Conservation (phyloP, 139 green algal species). For the Monoraphidium neglectum region DNA sequence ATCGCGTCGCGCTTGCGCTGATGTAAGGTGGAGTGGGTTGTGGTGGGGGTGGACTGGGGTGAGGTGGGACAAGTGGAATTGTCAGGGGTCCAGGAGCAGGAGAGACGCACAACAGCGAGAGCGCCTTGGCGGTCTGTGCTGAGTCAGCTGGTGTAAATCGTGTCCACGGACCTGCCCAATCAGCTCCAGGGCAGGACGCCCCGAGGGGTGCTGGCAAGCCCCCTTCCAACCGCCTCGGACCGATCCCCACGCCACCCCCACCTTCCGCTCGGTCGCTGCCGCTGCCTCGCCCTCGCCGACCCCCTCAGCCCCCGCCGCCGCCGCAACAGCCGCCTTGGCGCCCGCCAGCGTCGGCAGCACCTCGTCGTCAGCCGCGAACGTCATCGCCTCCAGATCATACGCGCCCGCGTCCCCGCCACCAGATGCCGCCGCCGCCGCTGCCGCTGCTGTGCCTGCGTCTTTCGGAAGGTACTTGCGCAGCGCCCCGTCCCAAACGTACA, state of each 20-base stretch:
- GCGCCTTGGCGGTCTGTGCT: too few relatives aligned
- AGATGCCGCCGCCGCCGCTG: constrained; percentile 13
- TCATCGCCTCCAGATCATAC: constrained; percentile 67
- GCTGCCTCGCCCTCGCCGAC: not conserved
- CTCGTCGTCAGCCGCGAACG: constrained; percentile 61
- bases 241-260: constrained; percentile 7
- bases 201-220: too few relatives aligned
- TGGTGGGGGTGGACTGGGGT: too few relatives aligned
- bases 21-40: too few relatives aligned
- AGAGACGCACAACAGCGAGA: too few relatives aligned
- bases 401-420: constrained; percentile 7
- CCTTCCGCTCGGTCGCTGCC: not conserved
- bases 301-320: constrained; percentile 10
- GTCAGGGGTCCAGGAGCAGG: too few relatives aligned
- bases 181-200: too few relatives aligned
- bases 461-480: constrained; percentile 80
- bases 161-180: too few relatives aligned
- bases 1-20: constrained; percentile 1
- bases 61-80: too few relatives aligned
- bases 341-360: constrained; percentile 24
- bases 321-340: not conserved
- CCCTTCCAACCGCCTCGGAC: too few relatives aligned
- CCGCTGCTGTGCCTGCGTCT: constrained; percentile 15
- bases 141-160: too few relatives aligned
- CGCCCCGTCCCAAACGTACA: constrained; percentile 83